Percentiles rank a stretch among this genome's conserved stretches.
phyloP scores from a whole-genome alignment of 306 rosid genomes.

The Ormosia semicastrata region DNA sequence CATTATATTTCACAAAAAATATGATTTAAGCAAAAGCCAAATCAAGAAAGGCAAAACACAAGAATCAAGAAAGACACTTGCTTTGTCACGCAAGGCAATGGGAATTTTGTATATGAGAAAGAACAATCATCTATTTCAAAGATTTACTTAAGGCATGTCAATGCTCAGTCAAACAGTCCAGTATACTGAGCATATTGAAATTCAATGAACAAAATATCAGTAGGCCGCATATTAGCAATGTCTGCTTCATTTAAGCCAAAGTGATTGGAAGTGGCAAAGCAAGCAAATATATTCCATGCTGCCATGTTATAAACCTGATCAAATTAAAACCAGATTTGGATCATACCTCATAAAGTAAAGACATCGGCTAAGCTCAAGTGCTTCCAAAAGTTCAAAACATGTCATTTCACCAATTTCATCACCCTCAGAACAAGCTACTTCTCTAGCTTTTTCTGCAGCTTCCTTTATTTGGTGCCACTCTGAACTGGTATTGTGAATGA shows the following conservation, averaged over 20 bases:
- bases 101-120: conserved; percentile 3
- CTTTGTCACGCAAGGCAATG: neutral
- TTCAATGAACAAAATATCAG: neutral
- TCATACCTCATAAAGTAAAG: conserved; percentile 78
- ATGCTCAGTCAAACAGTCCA: neutral
- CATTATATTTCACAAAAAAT: no score
- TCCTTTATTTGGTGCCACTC: conserved; percentile 96
- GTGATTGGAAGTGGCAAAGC: neutral
- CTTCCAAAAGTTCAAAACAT: conserved; percentile 91
- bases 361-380: conserved; percentile 95
- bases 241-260: neutral
- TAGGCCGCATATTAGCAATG: neutral
- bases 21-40: neutral
- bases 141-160: conserved; percentile 6
- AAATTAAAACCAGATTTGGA: conserved; percentile 9
- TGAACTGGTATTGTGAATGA: conserved; percentile 69
- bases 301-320: conserved; percentile 10
- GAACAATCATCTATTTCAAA: neutral
- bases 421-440: conserved; percentile 60
- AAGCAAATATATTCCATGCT: conserved; percentile 23
- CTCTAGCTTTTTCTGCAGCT: conserved; percentile 89
- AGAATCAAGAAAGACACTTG: neutral
- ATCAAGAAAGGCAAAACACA: neutral
- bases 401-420: conserved; percentile 86
- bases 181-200: neutral